Evolutionary conservation across 1,284 basidiomycete genomes (phyloP), one percentile per base, ranked within the genome.

Genomic region (Vanrija humicola): DNA sequence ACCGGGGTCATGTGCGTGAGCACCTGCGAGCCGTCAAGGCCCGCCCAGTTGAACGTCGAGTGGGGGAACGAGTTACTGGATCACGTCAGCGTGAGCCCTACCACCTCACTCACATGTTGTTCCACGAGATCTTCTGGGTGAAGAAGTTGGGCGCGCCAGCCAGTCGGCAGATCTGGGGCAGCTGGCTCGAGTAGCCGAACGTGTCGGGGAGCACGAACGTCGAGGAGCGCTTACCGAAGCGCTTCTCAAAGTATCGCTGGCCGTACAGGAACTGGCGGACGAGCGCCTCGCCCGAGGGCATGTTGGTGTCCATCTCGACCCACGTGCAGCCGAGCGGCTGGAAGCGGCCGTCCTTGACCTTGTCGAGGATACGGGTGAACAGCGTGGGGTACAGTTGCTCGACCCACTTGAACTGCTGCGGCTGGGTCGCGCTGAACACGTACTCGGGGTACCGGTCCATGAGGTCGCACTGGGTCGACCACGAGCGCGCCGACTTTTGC

Each of bases 391-490:
- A 95, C 46, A 89, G 82, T 79, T 88, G 9, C 69, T 92, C 88
- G 21, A 92, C 82, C 92, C 93, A 96, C 68, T 91, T 89, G 79
- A 85, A 95, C 73, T 96, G 93, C 67, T 94, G 91, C 0, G 90
- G 91, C 46, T 88, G 88, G 46, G 85, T 87, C 63, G 87, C 88
- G 1, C 85, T 83, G 74, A 96, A 96, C n/a, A 87, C 82, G 66
- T 93, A 89, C 73, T 96, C 93, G 0, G 90, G 89, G 73, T 91
- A 96, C 18, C 91, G 84, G 19, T 91, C 86, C 87, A 96, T 94
- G 46, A 96, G 82, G 69, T 94, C 90, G 15, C 94, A 79, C 57
- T 70, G 66, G 2, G 89, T 90, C 0, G 89, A 85, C 90, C 91
- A 94, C 0, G 87, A 91, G 25, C 92, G 83, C 1, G 92, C 93